phyloP scores from a whole-genome alignment of 495 filamentous ascomycete species.

The Ascodesmis nigricans region DNA sequence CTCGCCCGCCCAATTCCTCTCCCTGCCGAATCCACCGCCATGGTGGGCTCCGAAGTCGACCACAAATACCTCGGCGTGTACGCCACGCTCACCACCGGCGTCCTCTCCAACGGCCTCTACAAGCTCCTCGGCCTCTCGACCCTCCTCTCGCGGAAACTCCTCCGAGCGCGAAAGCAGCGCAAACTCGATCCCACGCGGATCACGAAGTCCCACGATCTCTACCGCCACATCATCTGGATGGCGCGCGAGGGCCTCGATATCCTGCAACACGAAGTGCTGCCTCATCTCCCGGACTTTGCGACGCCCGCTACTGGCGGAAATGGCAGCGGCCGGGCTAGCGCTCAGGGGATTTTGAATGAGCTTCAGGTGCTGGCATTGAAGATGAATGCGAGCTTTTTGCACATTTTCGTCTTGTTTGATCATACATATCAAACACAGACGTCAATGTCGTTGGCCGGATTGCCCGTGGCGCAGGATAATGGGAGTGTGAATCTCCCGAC shows the following conservation, averaged over 20 bases:
- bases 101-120: constrained; percentile 61
- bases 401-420: constrained; percentile 92
- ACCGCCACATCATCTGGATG: constrained; percentile 90
- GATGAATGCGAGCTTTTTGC: constrained; percentile 78
- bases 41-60: constrained; percentile 92
- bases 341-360: constrained; percentile 25
- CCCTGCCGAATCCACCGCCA: too few relatives aligned
- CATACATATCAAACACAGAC: constrained; percentile 30
- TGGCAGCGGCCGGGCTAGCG: background rate
- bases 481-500: constrained; percentile 11
- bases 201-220: constrained; percentile 60
- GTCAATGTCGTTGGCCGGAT: too few relatives aligned
- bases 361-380: constrained; percentile 77
- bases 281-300: constrained; percentile 44
- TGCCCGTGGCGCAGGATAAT: constrained; percentile 27
- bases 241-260: constrained; percentile 76
- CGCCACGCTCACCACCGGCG: constrained; percentile 44
- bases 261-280: constrained; percentile 66
- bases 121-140: constrained; percentile 80
- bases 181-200: constrained; percentile 55
- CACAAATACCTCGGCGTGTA: constrained; percentile 85
- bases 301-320: constrained; percentile 7
- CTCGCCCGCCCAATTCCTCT: too few relatives aligned
- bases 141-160: constrained; percentile 62
- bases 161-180: constrained; percentile 64